These are phyloP conservation scores for Pseudocercospora musae DNA, from an alignment of 2,329 filamentous ascomycete genomes.

Conservation along the genomic window DNA sequence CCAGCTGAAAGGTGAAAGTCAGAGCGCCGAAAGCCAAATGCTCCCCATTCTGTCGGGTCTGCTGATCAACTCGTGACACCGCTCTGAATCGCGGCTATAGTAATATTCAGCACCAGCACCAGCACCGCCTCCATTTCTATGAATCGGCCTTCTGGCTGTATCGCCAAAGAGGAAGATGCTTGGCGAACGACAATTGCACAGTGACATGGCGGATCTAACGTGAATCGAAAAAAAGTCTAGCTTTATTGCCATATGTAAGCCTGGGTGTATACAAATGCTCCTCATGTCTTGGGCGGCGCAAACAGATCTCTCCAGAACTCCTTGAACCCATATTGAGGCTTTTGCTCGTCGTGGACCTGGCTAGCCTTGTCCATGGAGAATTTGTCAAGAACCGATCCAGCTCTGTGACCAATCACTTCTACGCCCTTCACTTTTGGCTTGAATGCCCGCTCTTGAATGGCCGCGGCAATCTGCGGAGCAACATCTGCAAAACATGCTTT, in stretches of 20 bases:
- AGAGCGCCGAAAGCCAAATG: neutral
- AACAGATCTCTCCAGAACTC: slow-evolving; percentile 89
- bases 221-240: neutral
- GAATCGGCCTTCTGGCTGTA: neutral
- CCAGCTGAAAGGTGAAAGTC: neutral
- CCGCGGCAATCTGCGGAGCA: slow-evolving; percentile 68
- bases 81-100: neutral
- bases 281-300: slow-evolving; percentile 17
- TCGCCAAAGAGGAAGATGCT: neutral
- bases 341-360: slow-evolving; percentile 69
- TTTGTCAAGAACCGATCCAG: slow-evolving; percentile 59
- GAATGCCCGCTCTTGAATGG: slow-evolving; percentile 67
- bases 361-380: slow-evolving; percentile 54
- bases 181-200: too few species aligned
- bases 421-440: slow-evolving; percentile 41
- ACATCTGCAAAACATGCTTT: slow-evolving; percentile 79
- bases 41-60: neutral
- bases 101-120: neutral
- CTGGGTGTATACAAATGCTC: neutral
- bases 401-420: slow-evolving; percentile 42
- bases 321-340: slow-evolving; percentile 77
- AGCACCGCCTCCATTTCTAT: neutral
- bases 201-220: neutral
- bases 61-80: neutral
- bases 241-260: neutral